phyloP scores from a whole-genome alignment of 1,139 yeast species.

The Candida anutae region DNA sequence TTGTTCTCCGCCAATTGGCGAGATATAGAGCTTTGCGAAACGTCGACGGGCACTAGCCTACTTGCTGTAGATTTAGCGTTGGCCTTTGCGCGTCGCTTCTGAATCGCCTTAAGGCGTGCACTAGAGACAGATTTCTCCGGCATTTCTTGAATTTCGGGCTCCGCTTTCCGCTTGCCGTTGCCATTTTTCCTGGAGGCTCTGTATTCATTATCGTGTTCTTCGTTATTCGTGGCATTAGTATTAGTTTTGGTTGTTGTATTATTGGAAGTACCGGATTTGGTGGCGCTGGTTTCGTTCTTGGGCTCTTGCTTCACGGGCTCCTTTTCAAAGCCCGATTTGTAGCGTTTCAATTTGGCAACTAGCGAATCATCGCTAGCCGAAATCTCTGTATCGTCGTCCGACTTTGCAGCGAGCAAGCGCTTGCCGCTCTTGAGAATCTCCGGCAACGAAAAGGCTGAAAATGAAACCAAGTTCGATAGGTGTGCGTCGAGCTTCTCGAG shows the following conservation, averaged over 20 bases:
- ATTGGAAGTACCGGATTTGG: slow-evolving; percentile 5
- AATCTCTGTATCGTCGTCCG: slow-evolving; percentile 33
- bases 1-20: slow-evolving; percentile 39
- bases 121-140: slow-evolving; percentile 33
- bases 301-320: not conserved
- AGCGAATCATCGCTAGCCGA: slow-evolving; percentile 14
- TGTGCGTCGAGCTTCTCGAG: slow-evolving; percentile 41
- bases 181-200: not conserved
- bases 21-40: slow-evolving; percentile 72
- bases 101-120: slow-evolving; percentile 90
- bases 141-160: slow-evolving; percentile 3
- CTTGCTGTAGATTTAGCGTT: slow-evolving; percentile 57
- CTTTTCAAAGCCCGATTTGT: slow-evolving; percentile 14
- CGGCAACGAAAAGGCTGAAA: slow-evolving; percentile 56
- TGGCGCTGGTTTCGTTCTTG: not conserved
- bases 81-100: slow-evolving; percentile 81
- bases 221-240: too few relatives aligned
- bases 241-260: slow-evolving; percentile 9
- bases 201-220: slow-evolving; percentile 5
- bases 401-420: slow-evolving; percentile 54
- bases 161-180: slow-evolving; percentile 2
- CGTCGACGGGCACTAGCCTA: slow-evolving; percentile 56
- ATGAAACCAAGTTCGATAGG: slow-evolving; percentile 43
- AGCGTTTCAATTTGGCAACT: slow-evolving; percentile 30
- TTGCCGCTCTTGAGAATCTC: slow-evolving; percentile 64